Evolutionary conservation across 257 asterid genomes (phyloP), one percentile per base, ranked within the genome.

Genomic region (Schizonepeta tenuifolia): DNA sequence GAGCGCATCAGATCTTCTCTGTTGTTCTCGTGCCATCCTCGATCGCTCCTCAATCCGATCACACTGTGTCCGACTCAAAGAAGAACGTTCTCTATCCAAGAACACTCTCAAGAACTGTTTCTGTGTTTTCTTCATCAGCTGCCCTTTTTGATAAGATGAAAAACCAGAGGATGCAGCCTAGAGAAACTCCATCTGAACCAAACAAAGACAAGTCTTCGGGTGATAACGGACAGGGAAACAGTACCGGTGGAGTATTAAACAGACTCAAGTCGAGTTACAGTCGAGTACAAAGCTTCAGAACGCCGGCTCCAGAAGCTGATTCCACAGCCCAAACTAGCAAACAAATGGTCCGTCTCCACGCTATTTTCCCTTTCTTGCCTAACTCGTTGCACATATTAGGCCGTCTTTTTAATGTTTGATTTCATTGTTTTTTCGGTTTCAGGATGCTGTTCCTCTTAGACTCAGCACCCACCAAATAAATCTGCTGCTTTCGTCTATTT

Each of bases 11-110:
- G 70, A 92, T 95, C 78, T 95, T 92, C 82, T 88, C 99, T 6
- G 99, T 95, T 41, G 98, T 95, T 72, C 99, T 92, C 47, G 98
- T 95, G 65, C 99, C 99, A 47, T 84, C 99, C 67, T 92, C 99
- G 5, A 83, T 95, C 54, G 78, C 85, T 69, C 99, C 99, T 31
- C 82, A 84, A 15, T 58, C 78, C 28, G 83, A 83, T 71, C 65
- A 84, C 43, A 55, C 81, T 26, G 78, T 49, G 21, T 57, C 80
- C 1, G 83, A 78, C 70, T 65, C 78, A 9, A 84, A 83, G 83
- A 86, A 88, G 82, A 82, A 83, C 26, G 69, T 80, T 17, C 86
- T 82, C 63, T 85, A 85, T 80, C 93, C 90, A 26, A 82, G 99
- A 82, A 88, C 98, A 22, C 96, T 92, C 70, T 95, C 99, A 12